phyloP scores from a whole-genome alignment of 306 rosid species.

The Luffa acutangula region DNA sequence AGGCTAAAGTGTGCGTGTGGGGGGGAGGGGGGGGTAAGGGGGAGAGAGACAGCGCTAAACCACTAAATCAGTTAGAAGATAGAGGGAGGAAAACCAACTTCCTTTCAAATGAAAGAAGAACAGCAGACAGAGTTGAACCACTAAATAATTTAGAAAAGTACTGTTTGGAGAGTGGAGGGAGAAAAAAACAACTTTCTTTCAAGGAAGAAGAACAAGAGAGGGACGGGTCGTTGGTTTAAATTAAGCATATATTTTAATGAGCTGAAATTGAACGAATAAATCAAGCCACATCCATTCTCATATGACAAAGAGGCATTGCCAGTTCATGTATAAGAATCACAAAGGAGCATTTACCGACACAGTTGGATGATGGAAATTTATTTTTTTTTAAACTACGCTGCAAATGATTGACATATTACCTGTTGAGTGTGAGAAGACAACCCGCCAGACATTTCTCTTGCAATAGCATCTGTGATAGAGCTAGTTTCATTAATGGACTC shows the following conservation, averaged over 20 bases:
- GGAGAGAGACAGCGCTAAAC: neutral
- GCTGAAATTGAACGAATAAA: neutral
- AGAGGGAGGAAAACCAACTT: too few relatives aligned
- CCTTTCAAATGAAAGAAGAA: neutral
- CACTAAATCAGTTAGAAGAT: neutral
- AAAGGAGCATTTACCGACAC: neutral
- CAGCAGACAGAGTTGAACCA: too few relatives aligned
- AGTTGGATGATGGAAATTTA: neutral
- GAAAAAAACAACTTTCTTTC: neutral
- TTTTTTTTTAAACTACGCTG: neutral
- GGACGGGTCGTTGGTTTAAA: neutral
- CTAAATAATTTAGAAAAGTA: too few relatives aligned
- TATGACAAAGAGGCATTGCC: neutral
- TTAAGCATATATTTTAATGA: neutral
- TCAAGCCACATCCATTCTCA: neutral
- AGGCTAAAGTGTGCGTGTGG: neutral
- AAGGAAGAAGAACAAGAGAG: neutral
- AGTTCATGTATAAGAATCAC: neutral
- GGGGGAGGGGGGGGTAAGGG: neutral
- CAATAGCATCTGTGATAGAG: constrained; percentile 57
- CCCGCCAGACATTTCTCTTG: constrained; percentile 77
- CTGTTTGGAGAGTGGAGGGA: neutral
- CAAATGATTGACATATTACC: constrained; percentile 25
- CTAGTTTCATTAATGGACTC: constrained; percentile 51
- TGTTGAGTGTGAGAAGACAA: constrained; percentile 49